Evolutionary conservation across 352 stramenopile species (phyloP).

Genomic region (Phytophthora kernoviae): DNA sequence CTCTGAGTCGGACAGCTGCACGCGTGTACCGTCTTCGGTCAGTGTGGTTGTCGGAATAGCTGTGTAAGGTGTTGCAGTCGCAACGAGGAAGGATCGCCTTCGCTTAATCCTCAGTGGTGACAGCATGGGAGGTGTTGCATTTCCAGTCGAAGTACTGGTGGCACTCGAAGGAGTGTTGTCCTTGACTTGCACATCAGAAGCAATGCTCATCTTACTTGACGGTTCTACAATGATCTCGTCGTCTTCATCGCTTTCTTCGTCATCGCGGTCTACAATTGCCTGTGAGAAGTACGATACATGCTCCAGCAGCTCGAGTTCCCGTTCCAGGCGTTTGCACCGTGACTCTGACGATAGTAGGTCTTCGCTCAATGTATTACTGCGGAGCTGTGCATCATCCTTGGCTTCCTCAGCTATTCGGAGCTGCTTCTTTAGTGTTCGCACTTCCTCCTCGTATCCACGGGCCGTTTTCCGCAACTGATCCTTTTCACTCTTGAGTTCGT

Average conservation of each 20-base stretch:
- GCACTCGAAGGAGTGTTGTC: conserved; percentile 1
- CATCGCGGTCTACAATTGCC: conserved; percentile 67
- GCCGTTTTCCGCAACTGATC: conserved; percentile 17
- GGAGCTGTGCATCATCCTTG: conserved; percentile 39
- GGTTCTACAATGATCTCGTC: conserved; percentile 45
- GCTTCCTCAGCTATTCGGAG: conserved; percentile 48
- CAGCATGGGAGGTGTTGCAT: conserved; percentile 10
- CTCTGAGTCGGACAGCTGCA: conserved; percentile 58
- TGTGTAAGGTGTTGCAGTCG: conserved; percentile 33
- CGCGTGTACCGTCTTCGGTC: conserved; percentile 34
- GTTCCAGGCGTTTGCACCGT: conserved; percentile 71
- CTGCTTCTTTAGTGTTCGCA: conserved; percentile 38
- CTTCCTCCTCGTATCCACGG: conserved; percentile 30
- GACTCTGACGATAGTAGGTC: conserved; percentile 64
- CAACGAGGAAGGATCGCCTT: conserved; percentile 28
- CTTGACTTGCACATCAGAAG: conserved; percentile 7
- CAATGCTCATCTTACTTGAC: conserved; percentile 18
- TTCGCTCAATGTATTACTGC: conserved; percentile 60
- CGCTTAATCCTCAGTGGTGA: conserved; percentile 26
- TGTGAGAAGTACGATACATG: conserved; percentile 78
- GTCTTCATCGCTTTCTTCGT: conserved; percentile 71
- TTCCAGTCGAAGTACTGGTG: background rate
- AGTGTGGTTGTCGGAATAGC: conserved; percentile 39
- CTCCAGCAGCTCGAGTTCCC: conserved; percentile 76
- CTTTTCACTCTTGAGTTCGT: conserved; percentile 38